These are phyloP conservation scores for Knufia fluminis DNA, from an alignment of 2,329 filamentous ascomycete genomes.

Conservation along the genomic window DNA sequence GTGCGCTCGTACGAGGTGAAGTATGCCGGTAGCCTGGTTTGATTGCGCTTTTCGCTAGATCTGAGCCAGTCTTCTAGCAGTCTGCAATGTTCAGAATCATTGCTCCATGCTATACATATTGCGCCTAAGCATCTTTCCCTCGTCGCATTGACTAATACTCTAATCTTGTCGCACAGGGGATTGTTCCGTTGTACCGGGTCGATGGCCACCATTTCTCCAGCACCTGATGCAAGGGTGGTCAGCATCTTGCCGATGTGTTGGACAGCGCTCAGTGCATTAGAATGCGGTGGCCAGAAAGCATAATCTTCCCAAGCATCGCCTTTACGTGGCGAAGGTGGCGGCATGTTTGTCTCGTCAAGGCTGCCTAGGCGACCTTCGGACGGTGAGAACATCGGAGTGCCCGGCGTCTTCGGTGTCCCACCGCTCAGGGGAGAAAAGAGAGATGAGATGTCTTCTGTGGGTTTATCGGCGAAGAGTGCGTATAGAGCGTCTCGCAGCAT, in stretches of 20 bases:
- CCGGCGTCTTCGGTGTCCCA: constrained; percentile 57
- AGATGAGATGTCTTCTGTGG: constrained; percentile 80
- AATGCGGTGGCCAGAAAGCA: constrained; percentile 91
- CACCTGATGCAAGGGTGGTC: constrained; percentile 72
- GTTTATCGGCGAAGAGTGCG: constrained; percentile 76
- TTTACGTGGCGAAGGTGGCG: constrained; percentile 63
- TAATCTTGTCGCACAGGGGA: constrained; percentile 60
- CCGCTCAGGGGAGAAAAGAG: constrained; percentile 60
- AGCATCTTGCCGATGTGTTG: constrained; percentile 80
- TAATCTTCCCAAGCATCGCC: constrained; percentile 88
- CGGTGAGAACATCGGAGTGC: constrained; percentile 46
- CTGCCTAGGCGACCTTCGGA: constrained; percentile 62
- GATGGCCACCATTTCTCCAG: constrained; percentile 73
- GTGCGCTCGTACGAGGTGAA: constrained; percentile 80
- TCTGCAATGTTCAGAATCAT: constrained; percentile 86
- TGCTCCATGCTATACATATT: constrained; percentile 83
- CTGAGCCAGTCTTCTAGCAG: constrained; percentile 89
- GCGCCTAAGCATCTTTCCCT: constrained; percentile 80
- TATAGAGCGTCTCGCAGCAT: constrained; percentile 71
- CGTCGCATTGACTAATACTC: constrained; percentile 62
- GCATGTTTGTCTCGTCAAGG: constrained; percentile 67
- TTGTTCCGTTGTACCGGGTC: constrained; percentile 51
- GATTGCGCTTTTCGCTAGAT: constrained; percentile 67
- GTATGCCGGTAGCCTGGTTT: constrained; percentile 81
- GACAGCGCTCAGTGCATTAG: constrained; percentile 85